Evolutionary conservation across 192 early-diverging fungal genomes (phyloP), one percentile per base, ranked within the genome.

Genomic region (Coemansia sp.): DNA sequence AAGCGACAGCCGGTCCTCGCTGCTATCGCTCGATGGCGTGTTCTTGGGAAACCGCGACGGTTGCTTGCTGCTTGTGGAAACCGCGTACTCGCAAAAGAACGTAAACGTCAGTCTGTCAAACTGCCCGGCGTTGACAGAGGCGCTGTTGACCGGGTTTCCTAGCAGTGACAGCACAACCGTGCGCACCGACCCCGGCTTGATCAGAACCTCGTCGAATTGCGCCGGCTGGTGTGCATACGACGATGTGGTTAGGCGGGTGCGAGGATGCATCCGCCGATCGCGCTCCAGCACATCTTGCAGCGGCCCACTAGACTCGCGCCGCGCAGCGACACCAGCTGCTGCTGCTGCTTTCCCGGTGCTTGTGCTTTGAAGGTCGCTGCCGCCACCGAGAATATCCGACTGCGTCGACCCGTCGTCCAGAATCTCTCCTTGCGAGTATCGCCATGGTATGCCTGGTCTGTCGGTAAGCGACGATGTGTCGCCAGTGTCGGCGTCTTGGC

Each of bases 111-210:
- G 86, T 10, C 84, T 75, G 31, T 78, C 75, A 34, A 94, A 77
- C 52, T 86, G 87, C 2, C 94, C 91, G 17, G 88, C 88, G 41
- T 87, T 84, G 58, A 87, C 87, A 29, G 61, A 55, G 17, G 61
- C 55, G 37, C 62, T 40, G 50, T 61, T 42, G 23, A 37, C 60
- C 9, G 71, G 55, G 9, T 59, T 68, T 29, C 76, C 76, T 38
- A 70, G 48, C 57, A 92, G 92, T 15, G 92, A 92, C 3, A 96
- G 85, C 64, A 89, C 85, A 23, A 97, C 86, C 0, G 84, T 85
- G 31, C 91, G 83, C 64, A 95, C 92, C 23, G 85, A 84, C 6
- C 95, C 94, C 9, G 95, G 88, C 45, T 87, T 88, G 37, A 98
- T 65, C 17, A 86, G 61, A 23, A 98, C 66, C 65, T 98, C 97